Evolutionary conservation across 352 stramenopile species (phyloP).

Genomic region (Phytopythium vexans): DNA sequence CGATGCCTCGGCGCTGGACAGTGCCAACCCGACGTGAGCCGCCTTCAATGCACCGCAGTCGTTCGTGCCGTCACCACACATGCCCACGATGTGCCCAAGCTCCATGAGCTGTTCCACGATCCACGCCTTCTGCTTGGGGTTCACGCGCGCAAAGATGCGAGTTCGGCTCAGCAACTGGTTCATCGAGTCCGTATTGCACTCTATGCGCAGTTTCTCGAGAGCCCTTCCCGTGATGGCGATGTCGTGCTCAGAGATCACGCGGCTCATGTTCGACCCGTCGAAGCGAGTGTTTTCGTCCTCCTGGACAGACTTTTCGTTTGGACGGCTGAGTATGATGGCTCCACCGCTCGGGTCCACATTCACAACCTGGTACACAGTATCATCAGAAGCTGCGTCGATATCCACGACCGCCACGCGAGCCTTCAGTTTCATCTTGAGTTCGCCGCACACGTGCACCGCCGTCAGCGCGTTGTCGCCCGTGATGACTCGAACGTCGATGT

Average conservation of each 20-base stretch:
- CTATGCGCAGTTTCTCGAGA: conserved; percentile 28
- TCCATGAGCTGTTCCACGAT: conserved; percentile 60
- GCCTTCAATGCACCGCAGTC: conserved; percentile 84
- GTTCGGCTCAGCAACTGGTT: conserved; percentile 33
- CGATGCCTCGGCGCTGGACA: conserved; percentile 81
- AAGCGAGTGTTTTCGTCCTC: conserved; percentile 9
- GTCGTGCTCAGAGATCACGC: conserved; percentile 23
- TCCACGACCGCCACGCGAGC: conserved; percentile 38
- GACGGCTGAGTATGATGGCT: background rate
- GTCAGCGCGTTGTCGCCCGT: conserved; percentile 64
- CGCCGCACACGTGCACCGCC: conserved; percentile 34
- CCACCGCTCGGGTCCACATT: background rate
- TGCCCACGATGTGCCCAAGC: conserved; percentile 32
- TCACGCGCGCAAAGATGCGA: conserved; percentile 55
- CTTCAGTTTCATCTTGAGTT: conserved; percentile 42
- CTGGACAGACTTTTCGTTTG: background rate
- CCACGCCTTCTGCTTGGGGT: conserved; percentile 51
- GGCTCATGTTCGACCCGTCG: conserved; percentile 20
- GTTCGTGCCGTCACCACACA: conserved; percentile 69
- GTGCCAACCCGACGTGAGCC: conserved; percentile 83
- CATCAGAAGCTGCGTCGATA: conserved; percentile 12
- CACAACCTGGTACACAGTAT: conserved; percentile 26
- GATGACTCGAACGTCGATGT: conserved; percentile 65
- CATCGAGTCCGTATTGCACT: conserved; percentile 31
- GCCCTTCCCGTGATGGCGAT: conserved; percentile 50